A percentile compares a stretch with the other conserved stretches of the same genome.
These are phyloP conservation scores for Beauveria caledonica DNA, from an alignment of 2,329 filamentous ascomycete species.

Conservation along the genomic window DNA sequence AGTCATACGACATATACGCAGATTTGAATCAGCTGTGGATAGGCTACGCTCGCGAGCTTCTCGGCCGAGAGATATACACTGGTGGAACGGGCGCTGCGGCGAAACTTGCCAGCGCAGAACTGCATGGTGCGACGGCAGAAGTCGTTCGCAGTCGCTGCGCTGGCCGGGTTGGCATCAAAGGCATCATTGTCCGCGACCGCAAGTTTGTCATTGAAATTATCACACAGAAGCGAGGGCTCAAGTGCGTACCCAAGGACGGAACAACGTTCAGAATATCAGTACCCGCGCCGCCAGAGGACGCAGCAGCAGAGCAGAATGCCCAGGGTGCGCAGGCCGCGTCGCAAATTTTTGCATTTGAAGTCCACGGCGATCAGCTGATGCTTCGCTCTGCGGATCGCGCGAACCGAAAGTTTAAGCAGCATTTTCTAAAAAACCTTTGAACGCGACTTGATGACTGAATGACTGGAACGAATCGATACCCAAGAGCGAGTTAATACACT, in stretches of 20 bases:
- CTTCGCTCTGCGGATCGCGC: conserved; percentile 74
- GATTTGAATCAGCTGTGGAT: conserved; percentile 74
- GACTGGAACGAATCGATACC: not conserved
- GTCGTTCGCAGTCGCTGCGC: conserved; percentile 77
- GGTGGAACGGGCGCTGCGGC: conserved; percentile 55
- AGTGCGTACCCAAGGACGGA: conserved; percentile 81
- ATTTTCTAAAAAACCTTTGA: conserved; percentile 66
- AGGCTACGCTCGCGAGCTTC: conserved; percentile 73
- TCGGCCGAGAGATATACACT: conserved; percentile 52
- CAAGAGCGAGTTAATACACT: not conserved
- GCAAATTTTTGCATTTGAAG: conserved; percentile 61
- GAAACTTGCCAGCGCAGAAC: conserved; percentile 78
- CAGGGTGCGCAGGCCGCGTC: conserved; percentile 16
- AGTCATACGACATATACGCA: conserved; percentile 62
- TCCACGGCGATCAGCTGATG: conserved; percentile 83
- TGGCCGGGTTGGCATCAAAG: conserved; percentile 71
- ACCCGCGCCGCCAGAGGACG: conserved; percentile 30
- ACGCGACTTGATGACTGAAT: not conserved
- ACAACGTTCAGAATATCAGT: conserved; percentile 76
- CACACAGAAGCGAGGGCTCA: conserved; percentile 61
- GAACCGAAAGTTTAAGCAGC: conserved; percentile 85
- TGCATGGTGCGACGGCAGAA: conserved; percentile 76
- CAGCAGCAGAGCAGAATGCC: conserved; percentile 15
- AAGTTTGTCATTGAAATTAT: conserved; percentile 82
- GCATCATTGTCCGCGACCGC: conserved; percentile 83